Evolutionary conservation across 371 early-diverging fungal species (phyloP).

Genomic region (Mortierella sp.): DNA sequence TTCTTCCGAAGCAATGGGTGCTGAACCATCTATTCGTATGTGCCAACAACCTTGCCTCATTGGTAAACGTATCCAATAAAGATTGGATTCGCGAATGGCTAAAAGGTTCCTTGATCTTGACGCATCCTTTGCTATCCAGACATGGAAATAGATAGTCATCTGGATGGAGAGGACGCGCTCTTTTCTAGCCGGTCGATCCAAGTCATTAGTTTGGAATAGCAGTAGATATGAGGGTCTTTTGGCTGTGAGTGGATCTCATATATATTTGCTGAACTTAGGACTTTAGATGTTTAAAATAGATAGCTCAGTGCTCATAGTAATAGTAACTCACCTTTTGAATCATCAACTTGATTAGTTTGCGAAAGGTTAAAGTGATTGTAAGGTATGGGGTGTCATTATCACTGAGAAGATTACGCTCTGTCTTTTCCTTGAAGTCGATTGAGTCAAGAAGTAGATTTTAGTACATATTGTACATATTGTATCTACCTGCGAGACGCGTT

Average conservation of each 20-base stretch:
- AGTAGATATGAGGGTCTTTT: neutral
- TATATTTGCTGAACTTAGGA: slow-evolving; percentile 3
- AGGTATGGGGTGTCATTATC: slow-evolving; percentile 3
- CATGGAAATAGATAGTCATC: slow-evolving; percentile 15
- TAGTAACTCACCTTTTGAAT: neutral
- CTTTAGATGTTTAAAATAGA: too few relatives aligned
- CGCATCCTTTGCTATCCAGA: neutral
- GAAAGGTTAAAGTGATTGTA: slow-evolving; percentile 7
- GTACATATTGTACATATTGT: neutral
- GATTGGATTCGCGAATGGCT: neutral
- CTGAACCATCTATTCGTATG: neutral
- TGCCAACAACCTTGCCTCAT: neutral
- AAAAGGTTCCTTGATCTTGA: slow-evolving; percentile 3
- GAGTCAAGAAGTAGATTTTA: neutral
- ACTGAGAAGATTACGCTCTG: neutral
- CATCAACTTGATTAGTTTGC: slow-evolving; percentile 1
- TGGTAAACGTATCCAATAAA: neutral
- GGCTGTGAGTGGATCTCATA: slow-evolving; percentile 16
- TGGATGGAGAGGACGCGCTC: neutral
- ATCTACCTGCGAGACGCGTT: neutral
- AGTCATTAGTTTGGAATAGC: slow-evolving; percentile 1
- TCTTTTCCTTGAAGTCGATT: slow-evolving; percentile 8
- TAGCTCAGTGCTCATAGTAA: too few relatives aligned
- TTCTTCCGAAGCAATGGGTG: slow-evolving; percentile 23
- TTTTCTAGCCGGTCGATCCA: slow-evolving; percentile 14